Evolutionary conservation across 768 basidiomycete species (phyloP).

Genomic region (Bullera alba): DNA sequence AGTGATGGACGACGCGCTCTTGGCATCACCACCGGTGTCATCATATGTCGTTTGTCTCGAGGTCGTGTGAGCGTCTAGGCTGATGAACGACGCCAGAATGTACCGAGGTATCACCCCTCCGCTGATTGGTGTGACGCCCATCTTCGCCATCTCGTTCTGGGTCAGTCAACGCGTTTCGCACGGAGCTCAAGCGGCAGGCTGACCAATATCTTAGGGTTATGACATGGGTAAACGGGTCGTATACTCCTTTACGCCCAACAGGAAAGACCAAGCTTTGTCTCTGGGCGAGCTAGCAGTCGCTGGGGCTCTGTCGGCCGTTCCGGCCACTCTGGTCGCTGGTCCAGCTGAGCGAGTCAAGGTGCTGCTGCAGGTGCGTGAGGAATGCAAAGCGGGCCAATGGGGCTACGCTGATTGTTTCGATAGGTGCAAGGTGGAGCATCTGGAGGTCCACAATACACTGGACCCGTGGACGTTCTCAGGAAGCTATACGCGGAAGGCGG

Average conservation of each 20-base stretch:
- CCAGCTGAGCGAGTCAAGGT: conserved; percentile 97
- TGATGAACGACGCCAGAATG: conserved; percentile 29
- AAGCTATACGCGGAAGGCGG: conserved; percentile 93
- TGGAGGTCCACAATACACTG: conserved; percentile 61
- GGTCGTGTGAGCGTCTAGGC: neutral
- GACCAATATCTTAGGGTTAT: conserved; percentile 63
- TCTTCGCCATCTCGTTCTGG: conserved; percentile 98
- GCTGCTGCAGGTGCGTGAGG: conserved; percentile 64
- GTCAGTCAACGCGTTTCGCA: conserved; percentile 49
- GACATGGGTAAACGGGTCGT: conserved; percentile 87
- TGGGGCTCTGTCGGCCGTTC: conserved; percentile 89
- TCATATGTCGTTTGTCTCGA: neutral
- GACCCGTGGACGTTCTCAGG: conserved; percentile 81
- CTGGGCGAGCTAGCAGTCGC: conserved; percentile 78
- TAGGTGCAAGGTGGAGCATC: conserved; percentile 79
- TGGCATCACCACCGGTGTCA: neutral
- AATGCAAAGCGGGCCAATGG: neutral
- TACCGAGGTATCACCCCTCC: conserved; percentile 71
- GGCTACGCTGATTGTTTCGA: conserved; percentile 9
- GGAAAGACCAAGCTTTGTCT: conserved; percentile 59
- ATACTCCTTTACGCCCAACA: conserved; percentile 66
- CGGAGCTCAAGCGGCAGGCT: neutral
- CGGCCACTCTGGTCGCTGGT: conserved; percentile 83
- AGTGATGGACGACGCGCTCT: conserved; percentile 19
- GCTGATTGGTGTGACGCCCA: conserved; percentile 88